phyloP scores from a whole-genome alignment of 164 flowering plant species.

The grape (Vitis vinifera) region ASM3070453v1 NC_081823.1:1082501-1083000 shows the following conservation, averaged over 20 bases:
- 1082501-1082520: conserved; percentile 77
- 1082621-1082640: background rate
- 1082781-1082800: background rate
- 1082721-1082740: conserved; percentile 70
- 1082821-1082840: background rate
- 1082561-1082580: conserved; percentile 89
- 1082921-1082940: background rate
- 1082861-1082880: too few species aligned
- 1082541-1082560: conserved; percentile 90
- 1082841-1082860: too few species aligned
- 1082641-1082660: background rate
- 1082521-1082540: conserved; percentile 86
- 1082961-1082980: conserved; percentile 14
- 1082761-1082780: background rate
- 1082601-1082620: background rate
- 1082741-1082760: conserved; percentile 45
- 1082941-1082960: conserved; percentile 11
- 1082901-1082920: background rate
- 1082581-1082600: conserved; percentile 59
- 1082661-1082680: conserved; percentile 47
- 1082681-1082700: conserved; percentile 66
- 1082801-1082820: background rate
- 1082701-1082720: conserved; percentile 75
- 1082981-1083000: too few species aligned
- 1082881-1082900: too few species aligned